Evolutionary conservation across 2,329 filamentous ascomycete genomes (phyloP).

Genomic region (Colletotrichum sp.): DNA sequence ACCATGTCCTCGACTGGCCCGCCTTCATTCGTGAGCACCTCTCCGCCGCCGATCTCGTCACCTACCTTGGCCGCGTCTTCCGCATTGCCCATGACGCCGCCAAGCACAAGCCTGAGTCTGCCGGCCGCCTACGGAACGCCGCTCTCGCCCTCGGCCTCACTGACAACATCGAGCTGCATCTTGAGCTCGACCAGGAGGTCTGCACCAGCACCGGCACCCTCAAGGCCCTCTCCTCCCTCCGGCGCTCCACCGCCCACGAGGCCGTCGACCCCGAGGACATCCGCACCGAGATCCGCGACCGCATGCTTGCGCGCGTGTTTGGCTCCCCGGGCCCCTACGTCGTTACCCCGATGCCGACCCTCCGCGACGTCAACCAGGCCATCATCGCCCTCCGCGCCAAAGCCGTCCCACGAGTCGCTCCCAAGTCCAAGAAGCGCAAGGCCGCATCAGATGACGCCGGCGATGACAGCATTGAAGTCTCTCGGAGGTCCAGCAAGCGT

Average conservation of each 20-base stretch:
- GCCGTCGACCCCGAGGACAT: neutral
- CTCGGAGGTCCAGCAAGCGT: too few relatives aligned
- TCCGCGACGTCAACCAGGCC: neutral
- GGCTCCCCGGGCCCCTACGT: neutral
- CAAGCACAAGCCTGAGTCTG: neutral
- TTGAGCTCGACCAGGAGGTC: neutral
- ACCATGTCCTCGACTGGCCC: neutral
- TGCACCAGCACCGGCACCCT: neutral
- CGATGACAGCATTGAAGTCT: too few relatives aligned
- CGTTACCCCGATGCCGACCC: neutral
- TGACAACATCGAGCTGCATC: neutral
- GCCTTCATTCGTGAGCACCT: neutral
- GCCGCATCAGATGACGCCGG: neutral
- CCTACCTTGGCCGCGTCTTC: neutral
- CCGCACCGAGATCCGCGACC: neutral
- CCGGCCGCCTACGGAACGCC: neutral
- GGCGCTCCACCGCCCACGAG: neutral
- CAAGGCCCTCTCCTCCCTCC: neutral
- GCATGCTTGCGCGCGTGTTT: neutral
- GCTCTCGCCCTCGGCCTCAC: neutral
- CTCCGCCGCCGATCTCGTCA: neutral
- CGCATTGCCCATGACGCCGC: neutral
- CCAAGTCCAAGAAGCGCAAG: neutral
- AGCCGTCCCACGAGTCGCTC: neutral
- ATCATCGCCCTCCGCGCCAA: neutral